Evolutionary conservation across 768 basidiomycete genomes (phyloP).

Genomic region (Rhizopogon salebrosus): DNA sequence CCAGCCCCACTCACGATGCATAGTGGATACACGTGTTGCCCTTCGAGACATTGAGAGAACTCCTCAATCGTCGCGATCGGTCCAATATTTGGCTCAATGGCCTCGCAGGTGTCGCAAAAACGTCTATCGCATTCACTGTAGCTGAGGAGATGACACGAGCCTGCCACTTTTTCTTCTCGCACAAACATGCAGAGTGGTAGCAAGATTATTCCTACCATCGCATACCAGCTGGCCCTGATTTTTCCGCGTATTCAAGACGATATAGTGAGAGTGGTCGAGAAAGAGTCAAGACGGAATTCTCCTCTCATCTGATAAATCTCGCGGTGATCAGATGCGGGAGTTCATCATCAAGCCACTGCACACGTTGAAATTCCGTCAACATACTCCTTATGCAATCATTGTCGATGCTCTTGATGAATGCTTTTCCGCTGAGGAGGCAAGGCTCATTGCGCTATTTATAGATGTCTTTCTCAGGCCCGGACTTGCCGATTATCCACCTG

Average conservation of each 20-base stretch:
- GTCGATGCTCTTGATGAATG: slow-evolving; percentile 8
- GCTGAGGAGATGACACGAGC: not conserved
- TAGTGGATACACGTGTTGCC: not conserved
- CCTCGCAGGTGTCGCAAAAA: not conserved
- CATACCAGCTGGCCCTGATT: slow-evolving; percentile 11
- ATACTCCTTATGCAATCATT: not conserved
- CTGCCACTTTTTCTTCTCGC: slow-evolving; percentile 15
- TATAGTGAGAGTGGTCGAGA: slow-evolving; percentile 9
- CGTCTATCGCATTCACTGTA: not conserved
- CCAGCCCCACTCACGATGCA: not conserved
- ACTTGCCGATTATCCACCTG: not conserved
- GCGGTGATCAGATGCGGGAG: slow-evolving; percentile 8
- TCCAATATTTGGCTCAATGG: not conserved
- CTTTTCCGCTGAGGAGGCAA: slow-evolving; percentile 4
- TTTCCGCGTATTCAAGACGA: slow-evolving; percentile 6
- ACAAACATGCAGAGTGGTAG: not conserved
- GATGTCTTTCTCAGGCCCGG: slow-evolving; percentile 6
- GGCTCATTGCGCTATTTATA: slow-evolving; percentile 2
- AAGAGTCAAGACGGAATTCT: slow-evolving; percentile 5
- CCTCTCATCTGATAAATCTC: not conserved
- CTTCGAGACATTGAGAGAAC: not conserved
- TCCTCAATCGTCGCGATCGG: not conserved
- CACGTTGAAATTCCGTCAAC: not conserved
- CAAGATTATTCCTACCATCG: slow-evolving; percentile 10
- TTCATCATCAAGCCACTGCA: slow-evolving; percentile 10